Evolutionary conservation across 2,329 filamentous ascomycete species (phyloP), one percentile per base, ranked within the genome.

Genomic region (Alternaria ventricosa): DNA sequence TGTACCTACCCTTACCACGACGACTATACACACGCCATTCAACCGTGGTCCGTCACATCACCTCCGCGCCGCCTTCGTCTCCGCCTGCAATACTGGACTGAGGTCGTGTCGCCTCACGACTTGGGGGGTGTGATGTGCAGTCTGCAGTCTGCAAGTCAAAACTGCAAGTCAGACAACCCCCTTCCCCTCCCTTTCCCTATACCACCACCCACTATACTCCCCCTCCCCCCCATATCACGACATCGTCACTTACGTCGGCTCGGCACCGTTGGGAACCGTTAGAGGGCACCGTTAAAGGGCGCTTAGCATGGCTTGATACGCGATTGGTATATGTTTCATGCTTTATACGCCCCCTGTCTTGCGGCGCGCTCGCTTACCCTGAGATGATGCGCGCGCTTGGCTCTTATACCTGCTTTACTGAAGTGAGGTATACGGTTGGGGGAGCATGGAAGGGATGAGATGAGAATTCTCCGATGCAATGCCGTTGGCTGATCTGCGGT

Each of bases 391-490:
- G 33, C 33, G 33, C 33, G 15, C 33, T 36, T 36, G 33, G 15
- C 33, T 36, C 33, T 36, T 36, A 22, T 36, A 22, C 47, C 1
- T 15, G 22, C 47, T 36, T 49, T 15, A 22, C 18, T 33, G 18
- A 27, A 23, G 27, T 25, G 22, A 50, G 27, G 12, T 50, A 28
- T 18, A 50, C 28, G 2, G 10, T 22, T 51, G 47, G 18, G 28
- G 47, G 18, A 22, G 18, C 13, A 18, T 51, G 47, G 28, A 30
- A 13, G 18, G 49, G 20, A 5, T 4, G 49, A 51, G 49, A 51
- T 51, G 49, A 9, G 28, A 51, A 51, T 60, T 60, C 41, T 54
- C 57, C 57, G 57, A 60, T 60, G 49, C 57, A 60, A 28, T 44
- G 49, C 57, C 57, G 57, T 60, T 60, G 49, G 46, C 4, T n/a